phyloP scores from a whole-genome alignment of 2,329 filamentous ascomycete species.

The Teratosphaeria epicoccoides region DNA sequence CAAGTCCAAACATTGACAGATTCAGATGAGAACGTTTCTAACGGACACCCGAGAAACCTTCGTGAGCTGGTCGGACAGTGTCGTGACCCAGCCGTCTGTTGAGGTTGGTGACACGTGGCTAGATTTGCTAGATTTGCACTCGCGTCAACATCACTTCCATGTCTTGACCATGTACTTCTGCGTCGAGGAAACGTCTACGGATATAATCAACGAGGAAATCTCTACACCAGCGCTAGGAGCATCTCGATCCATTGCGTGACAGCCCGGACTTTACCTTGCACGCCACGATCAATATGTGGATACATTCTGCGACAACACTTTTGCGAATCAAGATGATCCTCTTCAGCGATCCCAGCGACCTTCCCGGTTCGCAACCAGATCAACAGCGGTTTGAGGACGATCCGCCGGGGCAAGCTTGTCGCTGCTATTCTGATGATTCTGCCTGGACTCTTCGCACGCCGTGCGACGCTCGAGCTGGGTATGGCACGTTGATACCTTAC shows the following conservation, averaged over 20 bases:
- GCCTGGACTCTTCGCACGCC: neutral
- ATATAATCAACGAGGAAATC: no score
- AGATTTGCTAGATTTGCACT: no score
- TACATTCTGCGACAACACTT: neutral
- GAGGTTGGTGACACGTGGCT: neutral
- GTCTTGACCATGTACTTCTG: no score
- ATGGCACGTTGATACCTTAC: neutral
- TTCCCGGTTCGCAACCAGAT: neutral
- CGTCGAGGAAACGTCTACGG: no score
- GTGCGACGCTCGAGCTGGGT: neutral
- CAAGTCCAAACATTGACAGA: neutral
- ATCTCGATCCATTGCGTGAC: no score
- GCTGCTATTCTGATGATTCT: neutral
- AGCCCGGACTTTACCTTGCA: no score
- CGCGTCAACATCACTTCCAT: no score
- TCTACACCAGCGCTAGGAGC: no score
- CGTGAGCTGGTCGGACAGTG: neutral
- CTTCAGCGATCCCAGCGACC: neutral
- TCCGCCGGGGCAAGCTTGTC: neutral
- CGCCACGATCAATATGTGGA: no score
- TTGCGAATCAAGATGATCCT: neutral
- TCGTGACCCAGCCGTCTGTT: neutral
- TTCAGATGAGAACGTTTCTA: neutral
- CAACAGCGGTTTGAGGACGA: neutral
- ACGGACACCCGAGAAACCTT: neutral